Base-by-base conservation (phyloP, 1,284 basidiomycete genomes). In the Megacollybia platyphylla region DNA sequence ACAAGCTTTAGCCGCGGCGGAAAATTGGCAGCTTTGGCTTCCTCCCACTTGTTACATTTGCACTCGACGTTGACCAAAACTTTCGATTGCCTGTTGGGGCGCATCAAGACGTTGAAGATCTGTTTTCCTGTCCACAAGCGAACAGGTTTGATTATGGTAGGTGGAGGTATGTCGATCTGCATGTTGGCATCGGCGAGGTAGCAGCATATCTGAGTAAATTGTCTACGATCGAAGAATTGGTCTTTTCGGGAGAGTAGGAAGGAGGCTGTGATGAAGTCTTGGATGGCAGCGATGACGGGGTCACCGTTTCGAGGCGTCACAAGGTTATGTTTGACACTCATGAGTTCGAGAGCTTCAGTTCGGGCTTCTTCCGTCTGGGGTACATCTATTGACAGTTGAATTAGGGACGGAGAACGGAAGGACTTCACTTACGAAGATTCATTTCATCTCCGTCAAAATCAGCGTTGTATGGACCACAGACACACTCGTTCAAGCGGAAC, bases 371-470 rank as follows among this genome's bases (percentile, higher is more conserved):
- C 96, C 0, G 96, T 99, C 61, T 99, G 96, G 0, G 96, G 96
- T 1, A 99, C 90, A 62, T 99, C 90, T 93, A 54, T 27, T 20
- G 30, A n/a, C 7, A 15, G 40, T 38, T 27, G 24, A 5, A 37
- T 18, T 47, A 42, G 11, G 36, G 7, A 38, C 38, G 17, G 1
- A 24, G 20, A 24, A 24, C 20, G 20, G 20, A 24, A 24, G 5
- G 20, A 5, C 20, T 24, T 27, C 2, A 68, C 87, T 52, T 54
- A 91, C 90, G 93, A 55, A 99, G 71, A 63, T 99, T 99, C 96
- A 99, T 99, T 63, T 99, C 96, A 60, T 99, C 96, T 49, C 96
- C 96, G 58, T 99, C 96, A 55, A 99, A 99, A 67, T 99, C 96
- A 43, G 96, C 96, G 57, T 97, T 97, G 67, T 99, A 99, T 2